A percentile compares a stretch with the other conserved stretches of the same genome.
These are phyloP conservation scores for Sherardia arvensis DNA, from an alignment of 257 asterid species.

Conservation along the genomic window DNA sequence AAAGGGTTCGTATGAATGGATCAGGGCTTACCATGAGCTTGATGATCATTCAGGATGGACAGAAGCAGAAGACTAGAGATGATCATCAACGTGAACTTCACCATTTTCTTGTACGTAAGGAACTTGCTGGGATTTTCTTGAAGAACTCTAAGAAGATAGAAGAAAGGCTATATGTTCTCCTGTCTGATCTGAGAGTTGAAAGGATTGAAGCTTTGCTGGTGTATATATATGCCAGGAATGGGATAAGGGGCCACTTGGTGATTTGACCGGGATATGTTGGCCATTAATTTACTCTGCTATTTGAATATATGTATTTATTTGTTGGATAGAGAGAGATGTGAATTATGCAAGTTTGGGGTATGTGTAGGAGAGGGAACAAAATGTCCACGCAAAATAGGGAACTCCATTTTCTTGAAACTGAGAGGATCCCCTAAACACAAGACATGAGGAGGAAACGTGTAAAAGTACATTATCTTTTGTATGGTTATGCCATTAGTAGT, in stretches of 20 bases:
- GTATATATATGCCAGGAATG: conserved; percentile 13
- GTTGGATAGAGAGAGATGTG: conserved; percentile 3
- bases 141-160: not conserved
- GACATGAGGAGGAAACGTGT: conserved; percentile 16
- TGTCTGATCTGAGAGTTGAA: too few relatives aligned
- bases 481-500: conserved; percentile 1
- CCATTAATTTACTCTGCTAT: not conserved
- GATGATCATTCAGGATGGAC: conserved; percentile 28
- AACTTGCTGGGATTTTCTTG: not conserved
- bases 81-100: conserved; percentile 22
- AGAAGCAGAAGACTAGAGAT: conserved; percentile 34
- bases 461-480: conserved; percentile 11
- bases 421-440: conserved; percentile 11
- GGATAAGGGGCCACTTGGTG: conserved; percentile 14
- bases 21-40: conserved; percentile 32
- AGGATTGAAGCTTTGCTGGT: not conserved
- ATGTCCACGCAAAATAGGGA: conserved; percentile 24
- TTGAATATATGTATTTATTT: not conserved
- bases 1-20: not conserved
- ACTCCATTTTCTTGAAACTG: conserved; percentile 35
- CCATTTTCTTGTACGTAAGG: conserved; percentile 20
- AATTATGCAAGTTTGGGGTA: conserved; percentile 20
- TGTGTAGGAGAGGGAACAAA: conserved; percentile 34
- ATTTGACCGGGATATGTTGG: not conserved
- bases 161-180: too few relatives aligned